Base-by-base conservation (phyloP, 768 basidiomycete species). In the Leccinellum rugosiceps region DNA sequence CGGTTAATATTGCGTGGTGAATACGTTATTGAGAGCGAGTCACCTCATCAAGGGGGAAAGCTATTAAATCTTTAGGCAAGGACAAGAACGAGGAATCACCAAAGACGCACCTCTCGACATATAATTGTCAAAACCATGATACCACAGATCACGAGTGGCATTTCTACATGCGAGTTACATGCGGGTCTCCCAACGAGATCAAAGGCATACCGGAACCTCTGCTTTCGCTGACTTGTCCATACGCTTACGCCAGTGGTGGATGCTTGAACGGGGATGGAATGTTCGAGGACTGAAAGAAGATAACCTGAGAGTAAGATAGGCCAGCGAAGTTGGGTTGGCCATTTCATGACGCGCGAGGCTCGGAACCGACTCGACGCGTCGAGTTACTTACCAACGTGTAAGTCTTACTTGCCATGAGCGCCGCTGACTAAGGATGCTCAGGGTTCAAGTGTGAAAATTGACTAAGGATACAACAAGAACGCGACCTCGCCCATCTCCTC, bases 21-120 rank as follows among this genome's bases (percentile, higher is more conserved):
- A 34, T 41, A 34, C 3, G 17, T 55, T 51, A 46, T 52, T 56
- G 50, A 64, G 61, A 53, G 25, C 17, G 32, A 50, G 57, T 68
- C 68, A 91, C 90, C 82, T 93, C 92, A 63, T 93, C 92, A 66
- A 88, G 71, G 19, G 92, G 92, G 65, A 92, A 93, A n/a, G 90
- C 90, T 90, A 60, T 9, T 43, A 65, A 56, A 21, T 43, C 55
- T 64, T 61, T 58, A 68, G 63, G 68, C 49, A 55, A 61, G 50
- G 58, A 52, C 57, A n/a, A 55, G 57, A 6, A 38, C 45, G 30
- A 55, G 26, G 30, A 50, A 46, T 23, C 4, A 28, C 41, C 35
- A 50, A 41, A 32, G 25, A 69, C 74, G 64, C 61, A 92, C 91
- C 94, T 68, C 82, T 83, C 48, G 74, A 79, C 94, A 96, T 95